Conservation (phyloP, 169 alveolate species). For the Plasmodium fragile region DNA sequence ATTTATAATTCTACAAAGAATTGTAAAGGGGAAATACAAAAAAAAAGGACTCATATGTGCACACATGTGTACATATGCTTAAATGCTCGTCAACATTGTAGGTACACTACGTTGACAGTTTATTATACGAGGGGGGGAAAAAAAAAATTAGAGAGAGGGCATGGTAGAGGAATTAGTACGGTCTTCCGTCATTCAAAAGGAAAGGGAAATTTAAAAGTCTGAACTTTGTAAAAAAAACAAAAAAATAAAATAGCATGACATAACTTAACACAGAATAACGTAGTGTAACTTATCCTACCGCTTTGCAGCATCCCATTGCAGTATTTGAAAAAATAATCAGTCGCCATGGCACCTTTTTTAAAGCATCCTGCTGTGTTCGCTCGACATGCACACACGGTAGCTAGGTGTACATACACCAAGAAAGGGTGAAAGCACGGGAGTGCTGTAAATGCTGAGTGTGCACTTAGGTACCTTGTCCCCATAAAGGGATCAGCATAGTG, state of each 20-base stretch:
- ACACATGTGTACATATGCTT: neutral
- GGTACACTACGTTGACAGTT: neutral
- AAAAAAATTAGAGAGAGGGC: neutral
- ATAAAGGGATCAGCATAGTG: slow-evolving; percentile 1
- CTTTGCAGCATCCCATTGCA: neutral
- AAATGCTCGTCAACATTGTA: neutral
- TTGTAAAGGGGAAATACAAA: neutral
- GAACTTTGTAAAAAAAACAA: neutral
- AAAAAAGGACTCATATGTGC: neutral
- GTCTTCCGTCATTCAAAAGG: neutral
- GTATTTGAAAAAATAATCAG: neutral
- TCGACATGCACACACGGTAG: neutral
- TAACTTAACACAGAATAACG: neutral
- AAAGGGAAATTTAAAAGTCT: neutral
- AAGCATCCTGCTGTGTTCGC: slow-evolving; percentile 1
- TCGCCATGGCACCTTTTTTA: neutral
- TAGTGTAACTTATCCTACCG: neutral
- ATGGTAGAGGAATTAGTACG: neutral
- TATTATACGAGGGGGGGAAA: neutral
- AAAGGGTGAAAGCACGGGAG: neutral
- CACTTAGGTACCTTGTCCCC: neutral
- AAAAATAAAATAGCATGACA: neutral
- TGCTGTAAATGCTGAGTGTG: slow-evolving; percentile 6
- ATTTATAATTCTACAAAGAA: neutral
- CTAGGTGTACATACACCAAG: slow-evolving; percentile 28